Evolutionary conservation across 2,329 filamentous ascomycete species (phyloP), one percentile per base, ranked within the genome.

Genomic region (Alternaria gansuensis): DNA sequence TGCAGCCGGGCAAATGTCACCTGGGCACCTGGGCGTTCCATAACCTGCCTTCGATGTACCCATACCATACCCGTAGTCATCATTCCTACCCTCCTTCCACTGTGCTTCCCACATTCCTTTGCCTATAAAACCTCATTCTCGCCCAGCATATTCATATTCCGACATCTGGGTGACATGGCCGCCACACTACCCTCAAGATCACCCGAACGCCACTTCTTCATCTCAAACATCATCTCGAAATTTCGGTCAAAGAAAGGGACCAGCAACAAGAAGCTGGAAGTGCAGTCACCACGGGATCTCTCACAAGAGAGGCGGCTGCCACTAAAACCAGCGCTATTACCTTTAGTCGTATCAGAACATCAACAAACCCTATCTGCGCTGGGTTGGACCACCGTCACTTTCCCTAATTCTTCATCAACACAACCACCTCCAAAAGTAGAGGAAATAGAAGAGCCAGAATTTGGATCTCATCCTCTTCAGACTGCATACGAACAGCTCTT

Each of bases 361-460:
- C 71, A 77, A 62, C 57, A 65, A 39, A 60, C 67, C 5, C 65
- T 77, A 11, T 61, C 68, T 21, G 62, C 64, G 13, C 68, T 76
- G n/a, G 75, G 75, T 39, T 77, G 75, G 75, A 76, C 75, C 3
- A 76, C 72, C 3, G 50, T 77, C 37, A 76, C 75, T 26, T 75
- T 76, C 21, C 74, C 70, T 6, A 57, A 64, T 49, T 48, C 51
- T 17, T 11, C 46, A 21, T 43, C 50, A 29, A 9, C n/a, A 13
- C 26, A 48, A 33, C 17, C 46, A 21, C 10, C 24, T 10, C 39
- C n/a, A 24, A n/a, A 23, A 10, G 26, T 28, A 10, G 21, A 51
- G 1, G 23, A 61, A 5, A 5, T 11, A 2, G 40, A 51, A 21
- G 36, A 36, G 7, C 23, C 52, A 23, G 24, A 44, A 14, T 60